Evolutionary conservation across 257 asterid species (phyloP).

Genomic region (Leonotis leonurus): DNA sequence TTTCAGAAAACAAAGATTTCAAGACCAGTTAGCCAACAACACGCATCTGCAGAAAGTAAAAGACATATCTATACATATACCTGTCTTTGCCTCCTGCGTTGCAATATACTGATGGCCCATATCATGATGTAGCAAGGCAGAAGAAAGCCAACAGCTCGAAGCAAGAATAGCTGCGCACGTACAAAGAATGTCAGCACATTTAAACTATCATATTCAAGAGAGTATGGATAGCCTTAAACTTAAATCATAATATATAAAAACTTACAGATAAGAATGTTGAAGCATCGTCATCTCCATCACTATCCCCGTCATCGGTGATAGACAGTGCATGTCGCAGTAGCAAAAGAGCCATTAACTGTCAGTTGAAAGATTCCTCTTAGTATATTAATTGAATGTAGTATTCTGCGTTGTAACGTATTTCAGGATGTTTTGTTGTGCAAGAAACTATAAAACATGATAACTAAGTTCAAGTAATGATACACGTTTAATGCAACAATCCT

Average conservation of each 20-base stretch:
- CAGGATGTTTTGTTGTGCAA: no score
- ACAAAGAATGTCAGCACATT: slow-evolving; percentile 14
- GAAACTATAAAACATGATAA: no score
- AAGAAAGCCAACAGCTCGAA: slow-evolving; percentile 90
- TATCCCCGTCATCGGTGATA: slow-evolving; percentile 64
- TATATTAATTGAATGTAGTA: no score
- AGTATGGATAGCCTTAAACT: background rate
- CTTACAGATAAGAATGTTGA: slow-evolving; percentile 82
- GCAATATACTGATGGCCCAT: slow-evolving; percentile 92
- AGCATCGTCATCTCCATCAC: slow-evolving; percentile 64
- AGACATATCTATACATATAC: slow-evolving; percentile 36
- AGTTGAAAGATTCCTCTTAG: slow-evolving; percentile 9
- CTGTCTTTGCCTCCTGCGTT: slow-evolving; percentile 91
- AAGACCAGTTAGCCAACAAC: background rate
- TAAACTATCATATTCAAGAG: background rate
- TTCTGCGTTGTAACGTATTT: no score
- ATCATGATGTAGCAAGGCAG: slow-evolving; percentile 96
- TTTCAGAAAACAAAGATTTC: slow-evolving; percentile 9
- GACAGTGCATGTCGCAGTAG: slow-evolving; percentile 85
- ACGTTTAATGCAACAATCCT: no score
- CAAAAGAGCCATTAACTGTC: slow-evolving; percentile 93
- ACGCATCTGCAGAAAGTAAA: background rate
- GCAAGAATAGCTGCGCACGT: slow-evolving; percentile 96
- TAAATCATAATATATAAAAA: background rate
- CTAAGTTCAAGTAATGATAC: no score